Evolutionary conservation across 1,284 basidiomycete species (phyloP), one percentile per base, ranked within the genome.

Genomic region (Ganoderma leucocontextum): DNA sequence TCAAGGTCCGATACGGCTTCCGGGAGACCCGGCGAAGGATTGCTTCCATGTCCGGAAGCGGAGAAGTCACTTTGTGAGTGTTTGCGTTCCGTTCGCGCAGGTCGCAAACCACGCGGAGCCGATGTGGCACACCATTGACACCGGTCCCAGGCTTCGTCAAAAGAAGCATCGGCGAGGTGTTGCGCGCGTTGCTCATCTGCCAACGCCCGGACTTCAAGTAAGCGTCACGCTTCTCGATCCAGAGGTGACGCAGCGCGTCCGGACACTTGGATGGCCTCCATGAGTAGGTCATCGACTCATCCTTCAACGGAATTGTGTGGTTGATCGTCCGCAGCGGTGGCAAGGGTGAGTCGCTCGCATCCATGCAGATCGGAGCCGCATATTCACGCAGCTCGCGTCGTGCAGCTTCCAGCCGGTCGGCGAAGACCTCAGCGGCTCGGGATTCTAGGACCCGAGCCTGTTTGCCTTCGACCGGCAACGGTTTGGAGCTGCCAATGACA

Each of bases 251-350:
- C 7, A 79, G 63, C 1, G 78, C 73, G 19, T n/a, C 78, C 4
- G 79, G 75, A 63, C 79, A 81, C 33, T 70, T 66, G 1, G 77
- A 78, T 9, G 77, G 78, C 13, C 78, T 63, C 72, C 76, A 81
- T 0, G 67, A 33, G 58, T 81, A 82, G 0, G 76, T 65, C 41
- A 77, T 78, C 0, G 64, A 52, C 33, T 78, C 73, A 42, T 84
- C 78, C 6, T 80, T 80, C 6, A 84, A 44, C 0, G 81, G 81
- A 7, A 84, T 83, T 0, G 60, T 61, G 60, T 83, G 81, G 59
- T 83, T 83, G 6, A 83, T 78, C 0, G 70, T 78, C 0, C 79
- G 60, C 2, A 82, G 59, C 0, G 78, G 81, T 0, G 77, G 81
- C 19, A 82, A 62, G 0, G 66, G 67, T 2, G 78, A 77, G 4